Base-by-base conservation (phyloP, 148 eudicot species). In the Euryodendron excelsum region DNA sequence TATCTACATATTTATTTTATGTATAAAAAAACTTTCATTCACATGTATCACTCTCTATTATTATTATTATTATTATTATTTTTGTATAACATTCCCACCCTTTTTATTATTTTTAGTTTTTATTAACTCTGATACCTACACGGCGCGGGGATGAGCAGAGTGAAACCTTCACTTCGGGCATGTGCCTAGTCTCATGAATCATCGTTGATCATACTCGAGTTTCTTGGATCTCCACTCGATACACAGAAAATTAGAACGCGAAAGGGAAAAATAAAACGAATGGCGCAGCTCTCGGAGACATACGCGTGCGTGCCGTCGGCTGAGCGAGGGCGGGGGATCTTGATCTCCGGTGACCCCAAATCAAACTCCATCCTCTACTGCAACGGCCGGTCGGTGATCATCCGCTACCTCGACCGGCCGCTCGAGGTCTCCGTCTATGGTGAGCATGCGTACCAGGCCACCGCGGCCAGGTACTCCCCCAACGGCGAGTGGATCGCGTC, bases 401-500 rank as follows among this genome's bases (percentile, higher is more conserved):
- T 96, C 59, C 90, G 94, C 25, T 81, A 81, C 82, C 94, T 96
- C 23, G 92, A 90, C 77, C 86, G 89, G 17, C 99, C 94, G 2
- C 84, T 93, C 7, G 83, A 86, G 20, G 91, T 88, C 53, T 10
- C 59, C 23, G 86, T 88, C 11, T 96, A 96, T 77, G 91, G 91
- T 3, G 99, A 93, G 52, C 99, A 96, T 78, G 92, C 90, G 0
- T 96, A 96, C 74, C 94, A 86, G 2, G 91, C 92, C 17, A 93
- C 98, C 3, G 93, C 93, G 0, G 99, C 99, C 4, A 82, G 98
- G 0, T 96, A 79, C 83, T 96, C 99, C 0, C 99, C 98, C 14
- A 96, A 96, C 37, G 89, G 89, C 0, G 99, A 96, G 82, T 96
- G 99, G 99, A 86, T 93, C 78, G 99, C 99, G 6, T 95, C 99